phyloP scores from a whole-genome alignment of 2,329 filamentous ascomycete genomes.

The Lecanicillium sp. region DNA sequence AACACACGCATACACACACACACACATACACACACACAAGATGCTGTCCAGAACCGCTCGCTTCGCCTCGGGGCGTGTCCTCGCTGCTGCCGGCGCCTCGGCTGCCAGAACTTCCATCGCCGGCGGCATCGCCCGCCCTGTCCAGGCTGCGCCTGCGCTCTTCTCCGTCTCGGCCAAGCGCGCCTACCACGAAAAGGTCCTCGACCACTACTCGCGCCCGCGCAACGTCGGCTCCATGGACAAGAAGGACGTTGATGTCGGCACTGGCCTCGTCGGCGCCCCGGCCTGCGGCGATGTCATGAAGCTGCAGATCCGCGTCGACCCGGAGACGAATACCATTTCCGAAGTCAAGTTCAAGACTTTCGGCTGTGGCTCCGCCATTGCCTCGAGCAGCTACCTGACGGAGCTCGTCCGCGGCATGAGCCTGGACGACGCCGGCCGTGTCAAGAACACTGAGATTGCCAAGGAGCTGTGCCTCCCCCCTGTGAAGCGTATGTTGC shows the following conservation, averaged over 20 bases:
- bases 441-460: slow-evolving; percentile 96
- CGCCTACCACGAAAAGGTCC: slow-evolving; percentile 49
- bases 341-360: slow-evolving; percentile 98
- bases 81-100: slow-evolving; percentile 32
- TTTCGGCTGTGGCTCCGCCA: slow-evolving; percentile 89
- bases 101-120: slow-evolving; percentile 21
- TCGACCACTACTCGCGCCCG: slow-evolving; percentile 46
- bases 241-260: slow-evolving; percentile 77
- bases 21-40: slow-evolving; percentile 19
- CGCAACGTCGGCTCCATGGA: slow-evolving; percentile 52
- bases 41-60: slow-evolving; percentile 45
- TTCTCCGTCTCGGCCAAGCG: slow-evolving; percentile 36
- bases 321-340: slow-evolving; percentile 81
- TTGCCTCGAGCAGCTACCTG: slow-evolving; percentile 89
- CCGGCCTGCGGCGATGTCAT: slow-evolving; percentile 88
- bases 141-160: slow-evolving; percentile 36
- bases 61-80: slow-evolving; percentile 37
- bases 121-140: slow-evolving; percentile 30
- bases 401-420: slow-evolving; percentile 96
- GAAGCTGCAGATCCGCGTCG: slow-evolving; percentile 76
- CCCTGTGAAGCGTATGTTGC: slow-evolving; percentile 71
- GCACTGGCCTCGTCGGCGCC: slow-evolving; percentile 84
- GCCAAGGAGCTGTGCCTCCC: slow-evolving; percentile 90
- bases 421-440: slow-evolving; percentile 85
- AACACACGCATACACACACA: not conserved